Conservation (phyloP, 2,329 filamentous ascomycete genomes). For the Colletotrichum tamarilloi region DNA sequence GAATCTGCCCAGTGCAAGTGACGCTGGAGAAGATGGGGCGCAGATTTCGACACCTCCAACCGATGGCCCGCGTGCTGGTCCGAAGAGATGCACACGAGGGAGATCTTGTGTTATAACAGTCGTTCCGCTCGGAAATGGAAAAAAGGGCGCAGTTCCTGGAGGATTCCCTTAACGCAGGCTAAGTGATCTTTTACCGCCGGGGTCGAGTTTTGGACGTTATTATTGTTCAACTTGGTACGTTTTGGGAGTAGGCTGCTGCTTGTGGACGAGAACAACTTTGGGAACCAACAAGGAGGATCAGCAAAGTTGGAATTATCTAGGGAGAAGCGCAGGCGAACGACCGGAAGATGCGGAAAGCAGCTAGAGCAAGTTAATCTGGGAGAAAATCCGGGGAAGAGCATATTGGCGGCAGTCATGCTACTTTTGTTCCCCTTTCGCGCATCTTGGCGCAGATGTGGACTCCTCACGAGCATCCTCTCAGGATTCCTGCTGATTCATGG, state of each 20-base stretch:
- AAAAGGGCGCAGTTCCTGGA: not conserved
- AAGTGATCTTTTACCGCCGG: conserved; percentile 1
- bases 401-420: conserved; percentile 6
- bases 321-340: not conserved
- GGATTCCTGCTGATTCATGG: conserved; percentile 2
- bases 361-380: conserved; percentile 7
- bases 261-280: not conserved
- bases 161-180: not conserved
- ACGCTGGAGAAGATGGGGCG: not conserved
- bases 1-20: not conserved
- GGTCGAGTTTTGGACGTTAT: not conserved
- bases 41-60: not conserved
- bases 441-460: conserved; percentile 19
- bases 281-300: not conserved
- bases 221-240: not conserved
- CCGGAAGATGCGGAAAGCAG: conserved; percentile 9
- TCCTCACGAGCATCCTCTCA: not conserved
- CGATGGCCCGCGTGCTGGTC: not conserved
- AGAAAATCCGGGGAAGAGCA: conserved; percentile 26
- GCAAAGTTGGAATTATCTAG: not conserved
- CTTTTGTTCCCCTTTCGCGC: conserved; percentile 16
- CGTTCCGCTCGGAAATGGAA: not conserved
- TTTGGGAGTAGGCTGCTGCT: not conserved
- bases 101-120: not conserved
- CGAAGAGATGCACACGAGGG: not conserved